Percentiles rank a stretch among this genome's conserved stretches.
phyloP scores from a whole-genome alignment of 2,329 filamentous ascomycete species.

The Diaporthe nobilis region DNA sequence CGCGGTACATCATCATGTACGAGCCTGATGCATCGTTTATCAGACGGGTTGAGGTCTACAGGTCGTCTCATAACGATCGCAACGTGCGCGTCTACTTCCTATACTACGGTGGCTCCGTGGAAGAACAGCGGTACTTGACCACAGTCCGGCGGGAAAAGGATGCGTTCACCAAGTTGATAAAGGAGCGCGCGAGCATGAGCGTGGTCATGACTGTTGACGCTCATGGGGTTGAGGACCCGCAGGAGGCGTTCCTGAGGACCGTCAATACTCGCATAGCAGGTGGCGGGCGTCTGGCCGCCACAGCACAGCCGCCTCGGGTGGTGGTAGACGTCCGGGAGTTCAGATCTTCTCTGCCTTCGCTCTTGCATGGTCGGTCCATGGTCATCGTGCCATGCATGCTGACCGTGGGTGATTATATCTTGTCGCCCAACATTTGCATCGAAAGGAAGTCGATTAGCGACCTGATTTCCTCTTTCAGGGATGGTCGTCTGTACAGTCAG shows the following conservation, averaged over 20 bases:
- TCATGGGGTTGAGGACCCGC: conserved; percentile 80
- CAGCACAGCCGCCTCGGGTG: conserved; percentile 88
- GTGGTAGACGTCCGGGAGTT: conserved; percentile 98
- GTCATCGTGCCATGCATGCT: conserved; percentile 94
- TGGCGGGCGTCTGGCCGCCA: conserved; percentile 86
- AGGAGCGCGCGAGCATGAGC: conserved; percentile 94
- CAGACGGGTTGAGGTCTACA: conserved; percentile 92
- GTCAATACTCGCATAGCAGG: conserved; percentile 98
- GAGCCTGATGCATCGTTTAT: conserved; percentile 97
- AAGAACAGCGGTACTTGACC: conserved; percentile 94
- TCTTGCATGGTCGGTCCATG: conserved; percentile 91
- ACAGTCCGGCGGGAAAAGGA: conserved; percentile 96
- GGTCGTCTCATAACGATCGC: conserved; percentile 90
- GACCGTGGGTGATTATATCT: conserved; percentile 95
- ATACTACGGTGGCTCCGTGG: conserved; percentile 94
- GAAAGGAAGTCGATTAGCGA: conserved; percentile 96
- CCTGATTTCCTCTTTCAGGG: conserved; percentile 90
- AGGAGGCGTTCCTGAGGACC: conserved; percentile 93
- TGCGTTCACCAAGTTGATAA: conserved; percentile 93
- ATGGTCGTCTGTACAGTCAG: conserved; percentile 92
- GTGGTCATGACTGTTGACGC: conserved; percentile 84
- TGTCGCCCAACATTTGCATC: conserved; percentile 91
- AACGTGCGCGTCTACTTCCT: conserved; percentile 96
- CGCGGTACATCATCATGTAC: conserved; percentile 98
- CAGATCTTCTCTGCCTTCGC: conserved; percentile 89